These are phyloP conservation scores for Cucumis cinereus DNA, from an alignment of 306 rosid species.

Conservation along the genomic window DNA sequence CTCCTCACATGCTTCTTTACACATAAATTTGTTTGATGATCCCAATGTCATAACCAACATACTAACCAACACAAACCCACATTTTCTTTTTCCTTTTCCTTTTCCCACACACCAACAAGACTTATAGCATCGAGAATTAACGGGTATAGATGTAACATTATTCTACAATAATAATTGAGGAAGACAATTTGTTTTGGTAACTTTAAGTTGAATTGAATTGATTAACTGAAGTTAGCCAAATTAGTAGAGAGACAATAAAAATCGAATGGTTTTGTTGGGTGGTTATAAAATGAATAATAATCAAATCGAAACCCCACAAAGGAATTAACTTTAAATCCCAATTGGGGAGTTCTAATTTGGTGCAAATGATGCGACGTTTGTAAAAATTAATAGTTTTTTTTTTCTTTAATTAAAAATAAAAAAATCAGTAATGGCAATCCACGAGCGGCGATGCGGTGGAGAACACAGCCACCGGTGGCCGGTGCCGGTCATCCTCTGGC, in stretches of 20 bases:
- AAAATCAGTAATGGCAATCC: constrained; percentile 55
- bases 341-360: neutral
- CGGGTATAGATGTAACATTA: neutral
- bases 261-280: neutral
- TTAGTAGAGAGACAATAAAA: neutral
- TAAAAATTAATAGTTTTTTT: neutral
- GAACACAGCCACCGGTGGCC: constrained; percentile 44
- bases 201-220: no score
- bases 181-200: neutral
- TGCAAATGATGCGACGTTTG: neutral
- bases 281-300: neutral
- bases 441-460: constrained; percentile 57
- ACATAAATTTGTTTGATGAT: no score
- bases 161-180: neutral
- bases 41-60: neutral
- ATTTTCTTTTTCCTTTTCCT: neutral
- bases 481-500: constrained; percentile 43
- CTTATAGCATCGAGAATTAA: neutral
- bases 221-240: neutral
- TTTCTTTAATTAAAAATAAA: neutral
- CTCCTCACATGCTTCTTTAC: neutral
- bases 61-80: neutral
- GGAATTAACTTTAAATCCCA: neutral
- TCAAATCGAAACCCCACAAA: neutral
- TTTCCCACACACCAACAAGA: neutral